Evolutionary conservation across 495 filamentous ascomycete species (phyloP).

Genomic region (Penicillium roqueforti): DNA sequence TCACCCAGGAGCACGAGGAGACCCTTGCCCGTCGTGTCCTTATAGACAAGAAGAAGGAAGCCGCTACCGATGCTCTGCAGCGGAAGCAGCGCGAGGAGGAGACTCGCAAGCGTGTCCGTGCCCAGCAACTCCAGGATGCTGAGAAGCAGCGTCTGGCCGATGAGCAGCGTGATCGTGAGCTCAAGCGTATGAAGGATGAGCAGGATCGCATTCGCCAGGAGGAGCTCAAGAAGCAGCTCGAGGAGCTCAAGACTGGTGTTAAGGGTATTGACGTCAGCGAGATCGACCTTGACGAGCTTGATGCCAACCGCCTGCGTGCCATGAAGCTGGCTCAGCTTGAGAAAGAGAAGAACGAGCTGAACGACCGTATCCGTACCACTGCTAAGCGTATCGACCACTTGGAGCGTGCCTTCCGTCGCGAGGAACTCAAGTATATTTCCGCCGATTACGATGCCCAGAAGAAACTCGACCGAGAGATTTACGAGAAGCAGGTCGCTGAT

Average conservation of each 20-base stretch:
- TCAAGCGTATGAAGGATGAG: conserved; percentile 82
- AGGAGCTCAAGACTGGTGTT: conserved; percentile 83
- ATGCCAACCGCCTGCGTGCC: conserved; percentile 81
- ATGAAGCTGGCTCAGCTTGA: conserved; percentile 94
- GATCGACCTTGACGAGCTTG: conserved; percentile 79
- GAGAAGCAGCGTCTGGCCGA: conserved; percentile 82
- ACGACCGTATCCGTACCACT: conserved; percentile 83
- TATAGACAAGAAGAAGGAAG: conserved; percentile 95
- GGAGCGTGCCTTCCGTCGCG: conserved; percentile 91
- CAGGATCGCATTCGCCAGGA: conserved; percentile 86
- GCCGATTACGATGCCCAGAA: conserved; percentile 84
- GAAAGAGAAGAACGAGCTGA: conserved; percentile 92
- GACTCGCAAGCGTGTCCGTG: conserved; percentile 72
- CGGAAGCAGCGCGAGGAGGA: conserved; percentile 90
- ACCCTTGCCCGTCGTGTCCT: conserved; percentile 80
- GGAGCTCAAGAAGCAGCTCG: conserved; percentile 92
- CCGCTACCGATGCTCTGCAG: conserved; percentile 77
- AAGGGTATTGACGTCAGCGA: conserved; percentile 75
- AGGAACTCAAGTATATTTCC: conserved; percentile 86
- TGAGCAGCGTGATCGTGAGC: conserved; percentile 86
- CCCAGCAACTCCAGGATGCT: conserved; percentile 80
- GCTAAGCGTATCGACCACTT: conserved; percentile 96
- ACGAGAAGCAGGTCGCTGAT: conserved; percentile 71
- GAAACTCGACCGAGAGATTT: conserved; percentile 71
- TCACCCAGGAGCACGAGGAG: conserved; percentile 88